A percentile compares a stretch with the other conserved stretches of the same genome.
Evolutionary conservation across 2,329 filamentous ascomycete species (phyloP).

Genomic region (Ceratocystis colombiana): DNA sequence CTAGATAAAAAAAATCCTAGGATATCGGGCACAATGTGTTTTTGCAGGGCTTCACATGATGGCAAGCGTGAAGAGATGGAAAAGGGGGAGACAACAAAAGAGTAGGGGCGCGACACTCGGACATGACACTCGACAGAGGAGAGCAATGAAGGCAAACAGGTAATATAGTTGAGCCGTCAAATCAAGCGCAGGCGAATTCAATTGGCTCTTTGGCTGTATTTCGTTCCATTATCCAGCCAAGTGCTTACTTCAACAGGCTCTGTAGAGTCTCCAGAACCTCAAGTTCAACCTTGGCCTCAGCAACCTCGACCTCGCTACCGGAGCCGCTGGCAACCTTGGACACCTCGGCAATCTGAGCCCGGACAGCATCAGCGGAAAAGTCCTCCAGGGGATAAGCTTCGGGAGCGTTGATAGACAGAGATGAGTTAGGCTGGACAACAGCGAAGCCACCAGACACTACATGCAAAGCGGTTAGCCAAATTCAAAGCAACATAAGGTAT

Average conservation of each 20-base stretch:
- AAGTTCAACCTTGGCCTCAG: constrained; percentile 97
- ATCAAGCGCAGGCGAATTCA: constrained; percentile 10
- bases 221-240: neutral
- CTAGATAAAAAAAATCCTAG: neutral
- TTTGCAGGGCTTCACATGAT: neutral
- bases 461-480: constrained; percentile 8
- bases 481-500: neutral
- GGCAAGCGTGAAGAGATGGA: neutral
- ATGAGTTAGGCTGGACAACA: constrained; percentile 87
- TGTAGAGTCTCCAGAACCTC: constrained; percentile 43
- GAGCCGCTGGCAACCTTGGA: constrained; percentile 86
- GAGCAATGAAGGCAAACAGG: neutral
- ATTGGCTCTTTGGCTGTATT: neutral
- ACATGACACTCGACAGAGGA: neutral
- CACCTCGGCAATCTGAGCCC: constrained; percentile 82
- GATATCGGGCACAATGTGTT: neutral
- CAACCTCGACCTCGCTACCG: constrained; percentile 94
- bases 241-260: constrained; percentile 26
- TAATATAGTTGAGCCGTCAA: neutral
- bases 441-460: constrained; percentile 93
- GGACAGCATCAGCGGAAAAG: constrained; percentile 86
- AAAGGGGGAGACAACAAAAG: neutral
- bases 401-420: constrained; percentile 95
- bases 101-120: neutral
- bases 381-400: constrained; percentile 92